Percentiles rank a stretch among this genome's conserved stretches.
phyloP scores from a whole-genome alignment of 2,329 filamentous ascomycete genomes.

The Stagonosporopsis rhizophila region DNA sequence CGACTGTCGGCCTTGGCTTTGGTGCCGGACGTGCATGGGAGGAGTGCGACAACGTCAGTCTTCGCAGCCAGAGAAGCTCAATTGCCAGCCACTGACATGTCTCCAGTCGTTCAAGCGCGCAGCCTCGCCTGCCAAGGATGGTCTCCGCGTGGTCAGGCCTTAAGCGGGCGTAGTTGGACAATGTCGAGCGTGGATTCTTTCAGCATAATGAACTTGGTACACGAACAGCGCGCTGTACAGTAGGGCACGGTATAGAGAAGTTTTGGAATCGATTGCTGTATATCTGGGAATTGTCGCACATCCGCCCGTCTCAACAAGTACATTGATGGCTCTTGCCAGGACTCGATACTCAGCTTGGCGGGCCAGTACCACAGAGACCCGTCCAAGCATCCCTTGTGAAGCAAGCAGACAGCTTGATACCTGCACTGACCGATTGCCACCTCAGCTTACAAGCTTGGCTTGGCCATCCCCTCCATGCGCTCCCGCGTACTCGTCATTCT shows the following conservation, averaged over 20 bases:
- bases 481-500: not conserved
- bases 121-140: slow-evolving; percentile 56
- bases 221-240: slow-evolving; percentile 44
- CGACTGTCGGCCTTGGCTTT: slow-evolving; percentile 92
- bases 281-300: slow-evolving; percentile 20
- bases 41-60: slow-evolving; percentile 82
- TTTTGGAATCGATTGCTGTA: slow-evolving; percentile 41
- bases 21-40: slow-evolving; percentile 97
- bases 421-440: too few species aligned
- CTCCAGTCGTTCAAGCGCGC: slow-evolving; percentile 61
- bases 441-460: not conserved
- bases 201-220: slow-evolving; percentile 27
- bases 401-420: not conserved
- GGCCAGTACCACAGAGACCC: not conserved
- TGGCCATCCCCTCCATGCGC: not conserved
- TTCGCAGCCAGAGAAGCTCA: not conserved
- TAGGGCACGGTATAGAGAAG: slow-evolving; percentile 43
- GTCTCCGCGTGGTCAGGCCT: slow-evolving; percentile 57
- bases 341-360: not conserved
- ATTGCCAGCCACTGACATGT: not conserved
- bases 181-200: slow-evolving; percentile 13
- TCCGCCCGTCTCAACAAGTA: not conserved
- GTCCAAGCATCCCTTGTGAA: not conserved
- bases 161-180: slow-evolving; percentile 25
- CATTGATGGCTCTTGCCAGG: not conserved